These are phyloP conservation scores for Musa troglodytarum DNA, from an alignment of 176 grass and related monocot species.

Conservation along the genomic window DNA sequence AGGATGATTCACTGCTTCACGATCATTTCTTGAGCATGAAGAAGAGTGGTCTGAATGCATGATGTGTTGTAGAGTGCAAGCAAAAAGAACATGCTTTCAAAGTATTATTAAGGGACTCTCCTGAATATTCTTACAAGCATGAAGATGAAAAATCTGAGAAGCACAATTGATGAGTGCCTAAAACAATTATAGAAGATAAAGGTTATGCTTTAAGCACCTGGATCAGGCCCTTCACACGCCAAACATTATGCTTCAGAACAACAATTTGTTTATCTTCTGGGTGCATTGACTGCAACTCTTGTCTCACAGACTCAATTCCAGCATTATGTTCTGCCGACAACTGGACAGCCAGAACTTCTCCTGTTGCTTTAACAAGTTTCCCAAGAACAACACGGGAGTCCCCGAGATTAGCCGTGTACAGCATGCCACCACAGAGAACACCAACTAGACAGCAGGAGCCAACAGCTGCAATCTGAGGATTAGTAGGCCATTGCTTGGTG, in stretches of 20 bases:
- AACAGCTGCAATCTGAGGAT: constrained; percentile 26
- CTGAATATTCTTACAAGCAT: neutral
- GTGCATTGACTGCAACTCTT: constrained; percentile 22
- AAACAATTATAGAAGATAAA: neutral
- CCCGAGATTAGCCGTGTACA: constrained; percentile 25
- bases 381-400: constrained; percentile 28
- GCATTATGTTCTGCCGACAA: constrained; percentile 25
- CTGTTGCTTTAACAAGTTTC: constrained; percentile 25
- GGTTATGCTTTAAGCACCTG: constrained; percentile 10
- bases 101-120: neutral
- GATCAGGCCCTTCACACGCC: constrained; percentile 31
- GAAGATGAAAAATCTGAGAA: neutral
- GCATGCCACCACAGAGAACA: constrained; percentile 19
- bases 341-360: constrained; percentile 25
- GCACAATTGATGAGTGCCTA: neutral
- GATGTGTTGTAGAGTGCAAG: neutral
- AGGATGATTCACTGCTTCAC: neutral
- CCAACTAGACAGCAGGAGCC: constrained; percentile 27
- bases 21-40: neutral
- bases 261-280: constrained; percentile 26
- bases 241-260: constrained; percentile 30
- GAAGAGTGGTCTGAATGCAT: neutral
- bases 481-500: constrained; percentile 23
- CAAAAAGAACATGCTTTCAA: neutral
- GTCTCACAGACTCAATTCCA: constrained; percentile 21